Evolutionary conservation across 352 stramenopile species (phyloP), one percentile per base, ranked within the genome.

Genomic region (Globisporangium apiculatum): DNA sequence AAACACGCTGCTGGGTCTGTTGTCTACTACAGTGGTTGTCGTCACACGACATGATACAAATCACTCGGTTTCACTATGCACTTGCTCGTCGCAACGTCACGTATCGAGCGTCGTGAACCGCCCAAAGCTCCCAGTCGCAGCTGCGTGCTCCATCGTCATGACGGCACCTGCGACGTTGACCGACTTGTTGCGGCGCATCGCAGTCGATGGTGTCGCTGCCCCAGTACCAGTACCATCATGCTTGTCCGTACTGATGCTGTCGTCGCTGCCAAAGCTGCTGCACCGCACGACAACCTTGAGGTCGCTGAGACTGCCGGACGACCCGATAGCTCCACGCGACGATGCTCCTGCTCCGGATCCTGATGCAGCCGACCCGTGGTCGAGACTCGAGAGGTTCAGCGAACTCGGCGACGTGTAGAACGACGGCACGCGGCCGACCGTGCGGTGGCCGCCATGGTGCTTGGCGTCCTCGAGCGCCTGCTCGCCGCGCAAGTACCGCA

Each of bases 391-490:
- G 53, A 95, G 54, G 37, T 92, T 93, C 72, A 95, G 86, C 4
- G 79, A 90, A 73, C 81, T 92, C 1, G 83, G 75, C 15, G 85
- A 95, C 0, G 85, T 95, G 68, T 93, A 95, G 52, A 95, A 95
- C 4, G 85, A 95, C 18, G 85, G 85, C 9, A 95, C 85, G 35
- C 85, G 81, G 15, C 79, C 83, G 11, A 94, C 73, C 15, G 74
- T 78, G 24, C 24, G 24, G 60, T 86, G 91, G 12, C 81, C 75
- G 35, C 83, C 85, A 41, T 78, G 79, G 48, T 69, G 69, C 52
- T 80, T 70, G 55, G 91, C 83, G 53, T 95, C 85, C 57, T 91
- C 81, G 4, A 93, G 67, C 10, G 83, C 81, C 75, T 92, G 82
- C 45, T 94, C 84, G 46, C 84, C 84, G 43, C 83, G 72, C 58